These are phyloP conservation scores for Rhexocercosporidium sp. DNA, from an alignment of 2,329 filamentous ascomycete species.

Conservation along the genomic window DNA sequence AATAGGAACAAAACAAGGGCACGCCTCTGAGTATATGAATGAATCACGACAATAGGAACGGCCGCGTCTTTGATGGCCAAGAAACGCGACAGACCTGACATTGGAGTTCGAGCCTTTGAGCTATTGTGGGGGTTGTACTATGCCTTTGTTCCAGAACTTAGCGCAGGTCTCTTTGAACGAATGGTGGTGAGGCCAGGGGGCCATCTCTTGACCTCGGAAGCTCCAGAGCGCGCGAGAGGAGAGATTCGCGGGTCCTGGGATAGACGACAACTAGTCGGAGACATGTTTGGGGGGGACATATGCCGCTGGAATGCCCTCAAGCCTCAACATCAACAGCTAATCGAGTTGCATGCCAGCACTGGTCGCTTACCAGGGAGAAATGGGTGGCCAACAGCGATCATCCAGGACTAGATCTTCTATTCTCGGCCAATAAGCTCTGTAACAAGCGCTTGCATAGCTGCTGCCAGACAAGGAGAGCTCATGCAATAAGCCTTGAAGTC, in stretches of 20 bases:
- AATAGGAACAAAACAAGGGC: conserved; percentile 29
- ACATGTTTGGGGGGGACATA: conserved; percentile 14
- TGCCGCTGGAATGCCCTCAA: conserved; percentile 28
- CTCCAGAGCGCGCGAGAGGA: conserved; percentile 26
- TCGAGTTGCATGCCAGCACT: conserved; percentile 18
- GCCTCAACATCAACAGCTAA: conserved; percentile 29
- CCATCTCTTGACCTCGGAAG: conserved; percentile 27
- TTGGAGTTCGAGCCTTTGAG: background rate
- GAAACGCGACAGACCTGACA: conserved; percentile 11
- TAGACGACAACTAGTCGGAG: conserved; percentile 35
- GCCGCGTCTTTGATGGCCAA: conserved; percentile 25
- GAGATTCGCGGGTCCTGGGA: conserved; percentile 22
- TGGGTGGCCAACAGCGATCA: conserved; percentile 27
- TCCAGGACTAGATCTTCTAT: conserved; percentile 19
- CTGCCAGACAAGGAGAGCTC: conserved; percentile 19
- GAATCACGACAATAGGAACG: conserved; percentile 23
- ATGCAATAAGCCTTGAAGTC: conserved; percentile 22
- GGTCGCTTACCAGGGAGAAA: conserved; percentile 20
- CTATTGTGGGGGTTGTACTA: conserved; percentile 23
- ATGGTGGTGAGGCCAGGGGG: conserved; percentile 24
- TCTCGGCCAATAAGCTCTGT: conserved; percentile 28
- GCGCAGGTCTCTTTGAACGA: conserved; percentile 27
- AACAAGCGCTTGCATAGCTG: conserved; percentile 32
- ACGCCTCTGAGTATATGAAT: conserved; percentile 34
- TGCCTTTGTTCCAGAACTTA: conserved; percentile 30